Conservation (phyloP, 495 filamentous ascomycete genomes). For the Hyaloscypha variabilis region DNA sequence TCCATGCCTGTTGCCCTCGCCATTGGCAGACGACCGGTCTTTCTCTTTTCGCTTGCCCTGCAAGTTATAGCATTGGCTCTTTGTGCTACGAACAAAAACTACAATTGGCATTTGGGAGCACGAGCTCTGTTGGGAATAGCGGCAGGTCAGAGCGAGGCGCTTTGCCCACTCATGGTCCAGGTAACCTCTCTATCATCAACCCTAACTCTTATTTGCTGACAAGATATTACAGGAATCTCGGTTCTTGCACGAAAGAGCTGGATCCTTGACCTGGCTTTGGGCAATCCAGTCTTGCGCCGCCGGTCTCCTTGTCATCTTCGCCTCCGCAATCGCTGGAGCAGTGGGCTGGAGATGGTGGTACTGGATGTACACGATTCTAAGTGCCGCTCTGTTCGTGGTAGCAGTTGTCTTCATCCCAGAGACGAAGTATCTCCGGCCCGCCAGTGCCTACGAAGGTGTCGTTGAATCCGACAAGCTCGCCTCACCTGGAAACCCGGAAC, state of each 20-base stretch:
- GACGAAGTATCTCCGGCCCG: constrained; percentile 1
- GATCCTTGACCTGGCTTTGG: constrained; percentile 1
- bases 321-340: neutral
- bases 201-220: neutral
- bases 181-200: no score
- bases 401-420: constrained; percentile 5
- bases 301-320: neutral
- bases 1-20: constrained; percentile 3
- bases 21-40: neutral
- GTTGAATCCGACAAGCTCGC: no score
- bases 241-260: neutral
- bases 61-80: neutral
- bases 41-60: neutral
- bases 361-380: constrained; percentile 4
- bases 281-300: constrained; percentile 6
- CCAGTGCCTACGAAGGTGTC: constrained; percentile 5
- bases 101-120: constrained; percentile 1
- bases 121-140: neutral
- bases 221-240: neutral
- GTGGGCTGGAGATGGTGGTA: constrained; percentile 16
- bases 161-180: neutral
- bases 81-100: neutral
- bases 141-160: constrained; percentile 3
- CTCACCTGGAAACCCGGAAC: no score
- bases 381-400: neutral